Base-by-base conservation (phyloP, 768 basidiomycete genomes). In the Boletus rubropictus region DNA sequence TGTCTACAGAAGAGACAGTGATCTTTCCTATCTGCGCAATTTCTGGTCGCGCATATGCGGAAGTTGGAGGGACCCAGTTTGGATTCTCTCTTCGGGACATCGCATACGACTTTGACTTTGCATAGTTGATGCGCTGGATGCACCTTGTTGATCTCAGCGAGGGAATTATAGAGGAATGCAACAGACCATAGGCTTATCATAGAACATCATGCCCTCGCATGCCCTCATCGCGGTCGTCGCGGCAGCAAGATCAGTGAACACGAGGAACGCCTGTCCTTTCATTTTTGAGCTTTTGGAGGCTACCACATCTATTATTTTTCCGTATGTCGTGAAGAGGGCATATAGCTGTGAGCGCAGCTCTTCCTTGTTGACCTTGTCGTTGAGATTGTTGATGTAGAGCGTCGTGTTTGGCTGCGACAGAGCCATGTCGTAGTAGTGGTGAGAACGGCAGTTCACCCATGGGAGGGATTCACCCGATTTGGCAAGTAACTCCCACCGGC, bases 191-290 rank as follows among this genome's bases (percentile, higher is more conserved):
- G 89, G 87, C 61, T 91, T 93, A 61, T 91, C 87, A 62, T 95
- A 96, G 68, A 95, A 95, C 22, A 81, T 53, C 80, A 95, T 89
- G 45, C 95, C 95, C 60, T 91, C 87, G 62, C 93, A 86, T 38
- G 86, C 90, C 40, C 95, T 79, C 81, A 97, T 78, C 29, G 95
- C 95, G 44, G 90, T 81, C 5, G 95, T 97, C 48, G 92, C 90
- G 44, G 84, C 81, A 9, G 89, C 80, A 41, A 95, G 82, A 70
- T 98, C 95, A 42, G 81, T 78, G 70, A 96, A 98, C 58, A 95
- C 92, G 61, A 97, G 83, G 69, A 96, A 98, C 1, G 95, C 95
- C 68, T 96, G 93, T 18, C 93, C 94, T 54, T 85, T 80, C 84
- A 89, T 90, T 67, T 84, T 87, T 49, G 79, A 71, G 62, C 75